Base-by-base conservation (phyloP, 192 early-diverging fungal species). In the Linderina pennispora region DNA sequence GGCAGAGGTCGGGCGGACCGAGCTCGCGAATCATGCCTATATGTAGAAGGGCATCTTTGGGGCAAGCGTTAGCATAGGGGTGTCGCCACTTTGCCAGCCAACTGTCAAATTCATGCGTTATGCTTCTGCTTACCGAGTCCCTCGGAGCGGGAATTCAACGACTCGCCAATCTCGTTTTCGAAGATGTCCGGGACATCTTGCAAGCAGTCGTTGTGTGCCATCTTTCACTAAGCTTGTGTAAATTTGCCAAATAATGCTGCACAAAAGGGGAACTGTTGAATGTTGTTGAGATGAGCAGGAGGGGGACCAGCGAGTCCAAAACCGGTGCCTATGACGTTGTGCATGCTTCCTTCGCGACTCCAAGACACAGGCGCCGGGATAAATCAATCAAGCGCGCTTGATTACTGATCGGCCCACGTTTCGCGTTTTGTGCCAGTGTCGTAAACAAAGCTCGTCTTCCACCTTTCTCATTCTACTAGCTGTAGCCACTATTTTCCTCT, bases 1-100 rank as follows among this genome's bases (percentile, higher is more conserved):
- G 94, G 65, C 92, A 95, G 8, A 99, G 77, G 64, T 99, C 97
- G 4, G 97, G 94, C 33, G 97, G 94, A 8, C 97, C 97, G 22
- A 99, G 80, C 61, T 97, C 93, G 36, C 92, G 84, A 56, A 89
- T 84, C 50, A 85, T 72, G 33, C 78, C 87, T 89, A 60, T 26
- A 45, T 26, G 37, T 18, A 32, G 21, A 26, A 25, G 63, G 38
- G 11, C 43, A 43, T 15, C 23, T 21, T 19, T 48, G 11, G 35
- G 20, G 38, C 32, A 50, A 15, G 10, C 14, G 19, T 41, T 40
- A 48, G 33, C 17, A 22, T n/a, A n/a, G n/a, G n/a, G n/a, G n/a
- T n/a, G n/a, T n/a, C n/a, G n/a, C n/a, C n/a, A 4, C 21, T 15
- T 17, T 35, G 47, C 14, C 4, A 16, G n/a, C 9, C 55, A 17